phyloP scores from a whole-genome alignment of 345 rosid species.

The Triadica sebifera region DNA sequence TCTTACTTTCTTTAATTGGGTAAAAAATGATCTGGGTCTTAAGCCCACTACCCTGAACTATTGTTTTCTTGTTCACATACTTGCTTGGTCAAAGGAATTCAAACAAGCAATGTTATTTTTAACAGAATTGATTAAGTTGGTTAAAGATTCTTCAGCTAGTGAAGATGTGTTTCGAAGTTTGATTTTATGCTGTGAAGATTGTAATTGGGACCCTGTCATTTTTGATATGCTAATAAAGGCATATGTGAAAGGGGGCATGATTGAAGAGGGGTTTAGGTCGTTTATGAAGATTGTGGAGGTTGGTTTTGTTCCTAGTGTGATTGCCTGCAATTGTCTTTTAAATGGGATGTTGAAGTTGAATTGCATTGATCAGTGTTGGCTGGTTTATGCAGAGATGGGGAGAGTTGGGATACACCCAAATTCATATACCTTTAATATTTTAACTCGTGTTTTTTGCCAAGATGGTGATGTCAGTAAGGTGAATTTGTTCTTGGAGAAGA shows the following conservation, averaged over 20 bases:
- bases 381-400: constrained; percentile 65
- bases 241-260: constrained; percentile 19
- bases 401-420: constrained; percentile 59
- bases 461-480: constrained; percentile 46
- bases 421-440: constrained; percentile 68
- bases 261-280: constrained; percentile 37
- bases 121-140: constrained; percentile 17
- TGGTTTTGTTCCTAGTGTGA: constrained; percentile 61
- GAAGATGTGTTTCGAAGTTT: constrained; percentile 22
- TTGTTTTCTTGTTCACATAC: constrained; percentile 19
- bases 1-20: constrained; percentile 30
- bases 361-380: constrained; percentile 57
- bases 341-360: constrained; percentile 64
- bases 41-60: constrained; percentile 18
- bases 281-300: constrained; percentile 45
- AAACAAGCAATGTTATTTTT: constrained; percentile 24
- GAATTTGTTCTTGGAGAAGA: constrained; percentile 74
- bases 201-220: constrained; percentile 26
- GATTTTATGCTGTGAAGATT: constrained; percentile 20
- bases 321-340: constrained; percentile 75
- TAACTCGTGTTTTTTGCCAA: constrained; percentile 65
- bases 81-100: constrained; percentile 24
- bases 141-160: constrained; percentile 12
- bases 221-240: constrained; percentile 28
- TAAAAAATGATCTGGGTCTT: constrained; percentile 23